Percentiles rank a stretch among this genome's conserved stretches.
Evolutionary conservation across 306 rosid species (phyloP).

Genomic region (Elaeagnus macrophylla): DNA sequence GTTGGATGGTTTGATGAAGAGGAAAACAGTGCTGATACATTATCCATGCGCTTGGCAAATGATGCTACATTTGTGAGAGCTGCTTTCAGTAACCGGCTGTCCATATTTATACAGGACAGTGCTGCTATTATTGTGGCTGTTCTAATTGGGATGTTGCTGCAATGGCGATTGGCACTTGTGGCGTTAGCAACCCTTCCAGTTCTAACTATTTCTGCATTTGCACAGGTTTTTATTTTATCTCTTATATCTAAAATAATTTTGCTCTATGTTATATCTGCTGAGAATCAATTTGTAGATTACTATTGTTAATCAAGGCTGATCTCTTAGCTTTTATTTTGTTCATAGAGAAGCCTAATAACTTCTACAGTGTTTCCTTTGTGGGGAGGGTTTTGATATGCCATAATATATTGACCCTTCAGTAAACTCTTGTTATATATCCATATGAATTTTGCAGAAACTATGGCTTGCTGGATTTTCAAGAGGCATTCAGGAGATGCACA

Average conservation of each 20-base stretch:
- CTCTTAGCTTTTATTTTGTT: too few species aligned
- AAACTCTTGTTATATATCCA: conserved; percentile 4
- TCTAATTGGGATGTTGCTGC: conserved; percentile 75
- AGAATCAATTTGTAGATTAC: background rate
- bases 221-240: conserved; percentile 62
- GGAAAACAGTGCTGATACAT: conserved; percentile 93
- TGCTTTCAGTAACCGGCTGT: conserved; percentile 94
- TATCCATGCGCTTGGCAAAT: conserved; percentile 98
- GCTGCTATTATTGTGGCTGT: conserved; percentile 94
- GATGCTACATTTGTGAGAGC: conserved; percentile 99
- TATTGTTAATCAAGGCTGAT: too few species aligned
- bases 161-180: conserved; percentile 95
- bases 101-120: conserved; percentile 96
- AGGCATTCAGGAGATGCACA: conserved; percentile 99
- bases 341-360: too few species aligned
- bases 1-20: conserved; percentile 98
- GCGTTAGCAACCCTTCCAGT: conserved; percentile 93
- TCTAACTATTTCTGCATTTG: conserved; percentile 83
- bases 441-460: conserved; percentile 61
- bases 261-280: background rate
- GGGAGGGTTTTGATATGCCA: background rate
- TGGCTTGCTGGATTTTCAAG: conserved; percentile 99
- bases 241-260: conserved; percentile 2
- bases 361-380: too few species aligned
- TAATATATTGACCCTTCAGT: background rate